Evolutionary conservation across 208 protist species (phyloP), one percentile per base, ranked within the genome.

Genomic region (Crithidia sp.): DNA sequence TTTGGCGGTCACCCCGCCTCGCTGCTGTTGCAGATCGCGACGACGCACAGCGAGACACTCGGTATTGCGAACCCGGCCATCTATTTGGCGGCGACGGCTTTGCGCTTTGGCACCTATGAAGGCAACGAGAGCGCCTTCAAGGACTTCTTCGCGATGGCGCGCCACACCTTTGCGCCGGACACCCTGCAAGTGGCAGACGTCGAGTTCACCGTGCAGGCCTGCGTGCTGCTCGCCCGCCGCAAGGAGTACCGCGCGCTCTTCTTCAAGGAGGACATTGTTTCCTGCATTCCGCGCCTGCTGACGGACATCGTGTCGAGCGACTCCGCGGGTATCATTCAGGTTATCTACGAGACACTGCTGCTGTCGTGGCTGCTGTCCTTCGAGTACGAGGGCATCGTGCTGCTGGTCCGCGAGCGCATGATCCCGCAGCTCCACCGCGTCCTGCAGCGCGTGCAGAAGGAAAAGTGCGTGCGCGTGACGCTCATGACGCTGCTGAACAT

Each of bases 391-490:
- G 87, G 91, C 60, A 86, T 94, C 16, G 88, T 95, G 19, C 50
- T 85, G 66, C 79, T 95, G 19, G 85, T 89, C 63, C 56, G 86
- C 44, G 65, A 87, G 43, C 75, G 80, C 37, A 94, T 97, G 76
- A 97, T 97, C 57, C 91, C 91, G 54, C 88, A 96, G 69, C 75
- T 96, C 40, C 91, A 96, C 79, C 86, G 88, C 54, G 88, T 97
- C 16, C 77, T 97, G 45, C 89, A 96, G 69, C 81, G 90, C n/a
- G 77, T 93, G 58, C 90, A 88, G 67, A 98, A 98, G 79, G 94
- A 98, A 74, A 98, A 98, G 84, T 98, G 92, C 68, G 80, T 96
- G 60, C 91, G 94, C 3, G 86, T 97, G 61, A 84, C 92, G n/a
- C 81, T 98, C 28, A 85, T 96, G 81, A 88, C 82, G 36, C 81